Base-by-base conservation (phyloP, 352 stramenopile species). In the Nothophytophthora sp. region DNA sequence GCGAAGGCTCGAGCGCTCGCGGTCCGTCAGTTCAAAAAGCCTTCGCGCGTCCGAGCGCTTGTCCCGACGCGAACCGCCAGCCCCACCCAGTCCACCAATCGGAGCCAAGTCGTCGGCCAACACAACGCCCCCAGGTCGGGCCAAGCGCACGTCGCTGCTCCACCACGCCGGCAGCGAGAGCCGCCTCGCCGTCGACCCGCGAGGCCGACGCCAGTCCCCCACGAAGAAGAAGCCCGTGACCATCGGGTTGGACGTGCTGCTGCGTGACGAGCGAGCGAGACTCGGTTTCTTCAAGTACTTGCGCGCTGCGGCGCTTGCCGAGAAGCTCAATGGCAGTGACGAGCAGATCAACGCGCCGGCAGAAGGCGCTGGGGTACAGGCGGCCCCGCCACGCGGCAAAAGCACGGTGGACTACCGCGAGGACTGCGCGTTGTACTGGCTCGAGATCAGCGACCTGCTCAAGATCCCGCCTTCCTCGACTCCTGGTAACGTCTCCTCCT, bases 351-450 rank as follows among this genome's bases (percentile, higher is more conserved):
- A 50, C 4, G 42, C 16, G 15, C 15, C 48, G 8, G 37, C 13
- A 50, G n/a, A n/a, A n/a, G n/a, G n/a, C n/a, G n/a, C n/a, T n/a
- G n/a, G n/a, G n/a, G n/a, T n/a, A n/a, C n/a, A n/a, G n/a, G n/a
- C n/a, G n/a, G n/a, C n/a, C n/a, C n/a, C n/a, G n/a, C n/a, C n/a
- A 50, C 44, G 38, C 45, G 5, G 38, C 34, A 16, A 56, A 63
- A 22, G n/a, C n/a, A 74, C 71, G 3, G 45, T 51, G 16, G 66
- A 85, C 60, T 85, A 82, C 40, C 65, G 73, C 5, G 66, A 84
- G 39, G 63, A 88, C 49, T 88, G 76, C 27, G 76, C 78, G 8
- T 38, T 88, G n/a, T 88, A 86, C 33, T 88, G 76, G 76, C 60
- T 88, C 13, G 76, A 88, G 40, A 84, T 88, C 32, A 81, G 55